phyloP scores from a whole-genome alignment of 2,329 filamentous ascomycete genomes.

The Ceratocystis colombiana region DNA sequence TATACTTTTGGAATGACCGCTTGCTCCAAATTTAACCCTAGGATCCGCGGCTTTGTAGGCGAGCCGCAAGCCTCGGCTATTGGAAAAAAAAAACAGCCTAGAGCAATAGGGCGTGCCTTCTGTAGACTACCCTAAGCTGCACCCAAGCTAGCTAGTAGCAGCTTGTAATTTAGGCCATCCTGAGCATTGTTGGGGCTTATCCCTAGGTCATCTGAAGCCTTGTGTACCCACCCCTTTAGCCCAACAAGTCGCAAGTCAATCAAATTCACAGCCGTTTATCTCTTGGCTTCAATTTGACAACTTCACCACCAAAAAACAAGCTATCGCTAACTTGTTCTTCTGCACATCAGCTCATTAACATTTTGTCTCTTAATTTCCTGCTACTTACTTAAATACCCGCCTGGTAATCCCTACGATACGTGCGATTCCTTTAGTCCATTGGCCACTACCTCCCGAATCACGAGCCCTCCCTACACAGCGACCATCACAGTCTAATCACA shows the following conservation, averaged over 20 bases:
- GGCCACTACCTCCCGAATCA: not conserved
- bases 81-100: too few relatives aligned
- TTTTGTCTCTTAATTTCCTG: not conserved
- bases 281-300: not conserved
- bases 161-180: too few relatives aligned
- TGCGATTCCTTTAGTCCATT: not conserved
- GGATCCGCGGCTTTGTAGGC: not conserved
- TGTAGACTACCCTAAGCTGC: too few relatives aligned
- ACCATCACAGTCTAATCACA: not conserved
- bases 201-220: too few relatives aligned
- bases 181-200: too few relatives aligned
- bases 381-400: not conserved
- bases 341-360: not conserved
- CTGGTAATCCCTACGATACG: not conserved
- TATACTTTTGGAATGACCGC: not conserved
- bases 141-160: too few relatives aligned
- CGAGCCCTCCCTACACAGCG: not conserved
- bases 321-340: not conserved
- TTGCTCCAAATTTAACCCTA: not conserved
- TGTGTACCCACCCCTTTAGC: too few relatives aligned
- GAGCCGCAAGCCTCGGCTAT: not conserved
- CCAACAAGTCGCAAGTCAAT: too few relatives aligned
- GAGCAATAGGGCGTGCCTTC: too few relatives aligned
- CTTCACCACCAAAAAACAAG: not conserved
- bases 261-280: not conserved